A percentile compares a stretch with the other conserved stretches of the same genome.
Evolutionary conservation across 441 rosid species (phyloP).

Genomic region (Syzygium syzygioides): DNA sequence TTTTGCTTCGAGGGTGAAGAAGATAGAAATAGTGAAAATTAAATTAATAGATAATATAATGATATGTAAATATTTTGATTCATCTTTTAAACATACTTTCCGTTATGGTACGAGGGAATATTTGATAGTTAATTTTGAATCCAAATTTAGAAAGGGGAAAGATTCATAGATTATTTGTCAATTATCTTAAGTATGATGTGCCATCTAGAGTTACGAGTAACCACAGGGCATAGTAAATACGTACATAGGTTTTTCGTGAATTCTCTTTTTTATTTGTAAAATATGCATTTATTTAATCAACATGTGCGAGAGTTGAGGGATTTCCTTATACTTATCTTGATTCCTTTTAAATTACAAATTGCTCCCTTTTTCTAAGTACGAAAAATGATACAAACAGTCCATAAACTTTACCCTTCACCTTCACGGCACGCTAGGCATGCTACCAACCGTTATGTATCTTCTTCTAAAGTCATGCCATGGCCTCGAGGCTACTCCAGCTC

Average conservation of each 20-base stretch:
- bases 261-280: no score
- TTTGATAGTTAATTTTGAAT: not conserved
- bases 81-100: not conserved
- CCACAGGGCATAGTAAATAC: not conserved
- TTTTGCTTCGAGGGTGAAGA: not conserved
- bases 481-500: slow-evolving; percentile 18
- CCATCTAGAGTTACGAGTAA: not conserved
- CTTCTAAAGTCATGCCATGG: not conserved
- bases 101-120: not conserved
- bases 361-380: no score
- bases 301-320: not conserved
- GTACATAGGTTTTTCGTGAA: not conserved
- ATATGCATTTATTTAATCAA: no score
- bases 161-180: not conserved
- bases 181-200: not conserved
- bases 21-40: not conserved
- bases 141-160: not conserved
- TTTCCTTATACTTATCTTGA: not conserved
- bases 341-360: not conserved
- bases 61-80: not conserved
- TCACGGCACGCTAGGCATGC: not conserved
- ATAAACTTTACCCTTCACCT: not conserved
- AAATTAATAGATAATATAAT: not conserved
- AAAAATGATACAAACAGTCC: no score
- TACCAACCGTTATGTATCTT: not conserved